Evolutionary conservation across 2,329 filamentous ascomycete species (phyloP), one percentile per base, ranked within the genome.

Genomic region (Penicillium digitatum): DNA sequence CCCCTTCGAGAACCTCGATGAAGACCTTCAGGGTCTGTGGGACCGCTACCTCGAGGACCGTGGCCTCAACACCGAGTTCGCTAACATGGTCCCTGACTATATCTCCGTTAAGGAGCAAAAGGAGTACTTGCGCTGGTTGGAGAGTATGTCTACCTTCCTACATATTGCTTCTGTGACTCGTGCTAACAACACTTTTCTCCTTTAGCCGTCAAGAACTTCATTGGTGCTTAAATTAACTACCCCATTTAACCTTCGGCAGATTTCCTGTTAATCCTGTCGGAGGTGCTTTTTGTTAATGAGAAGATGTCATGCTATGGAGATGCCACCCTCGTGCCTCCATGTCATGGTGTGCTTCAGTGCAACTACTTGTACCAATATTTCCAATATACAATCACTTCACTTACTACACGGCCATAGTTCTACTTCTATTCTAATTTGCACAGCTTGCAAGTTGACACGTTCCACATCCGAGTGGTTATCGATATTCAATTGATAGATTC

Each of bases 31-130:
- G 81, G 82, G 90, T 51, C 82, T 96, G 66, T 82, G 97, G 72
- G 93, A 97, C 82, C 85, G 88, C 66, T 99, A 93, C 79, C 83
- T 99, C 61, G 91, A 96, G 76, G 94, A 96, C 82, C 85, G 94
- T 66, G 94, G 93, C 62, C 85, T 99, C 76, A 90, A 93, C 69
- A 86, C 88, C 66, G 84, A 87, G 56, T 83, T 99, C 66, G 93
- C 92, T 51, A 79, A 92, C 64, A 96, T 97, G 75, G 87, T 95
- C 42, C 90, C 92, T 35, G 92, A 97, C 74, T 99, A 96, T 79
- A 92, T 97, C 70, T 91, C 97, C 72, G 85, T 89, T 77, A 99
- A 99, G 87, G 94, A 99, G 84, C 93, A 97, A 84, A 88, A 86
- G 78, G 94, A 99, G 82, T 99, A 99, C 76, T 79, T 95, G 59